Evolutionary conservation across 164 flowering plant genomes (phyloP).

Genomic region (Stephania yunnanensis): DNA sequence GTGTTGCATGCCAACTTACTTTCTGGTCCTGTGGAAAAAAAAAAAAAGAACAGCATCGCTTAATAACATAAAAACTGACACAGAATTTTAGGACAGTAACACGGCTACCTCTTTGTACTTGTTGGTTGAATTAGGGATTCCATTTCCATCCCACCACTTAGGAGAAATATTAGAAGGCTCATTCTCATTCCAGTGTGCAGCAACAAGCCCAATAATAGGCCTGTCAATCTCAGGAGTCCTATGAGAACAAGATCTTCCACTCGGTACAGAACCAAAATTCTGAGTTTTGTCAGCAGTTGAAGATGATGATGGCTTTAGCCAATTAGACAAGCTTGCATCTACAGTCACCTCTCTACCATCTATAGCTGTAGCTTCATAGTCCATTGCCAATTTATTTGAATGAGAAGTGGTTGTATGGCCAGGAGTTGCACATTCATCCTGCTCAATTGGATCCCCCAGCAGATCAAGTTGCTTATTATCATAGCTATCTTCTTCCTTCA

Average conservation of each 20-base stretch:
- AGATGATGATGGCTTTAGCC: constrained; percentile 45
- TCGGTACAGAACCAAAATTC: constrained; percentile 9
- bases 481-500: constrained; percentile 36
- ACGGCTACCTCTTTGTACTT: constrained; percentile 86
- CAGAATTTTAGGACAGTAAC: neutral
- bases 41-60: constrained; percentile 10
- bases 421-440: constrained; percentile 16
- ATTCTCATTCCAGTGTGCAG: constrained; percentile 71
- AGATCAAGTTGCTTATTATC: constrained; percentile 16
- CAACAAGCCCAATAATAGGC: constrained; percentile 81
- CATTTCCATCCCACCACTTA: constrained; percentile 91
- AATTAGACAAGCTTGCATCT: constrained; percentile 53
- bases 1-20: constrained; percentile 96
- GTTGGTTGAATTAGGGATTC: constrained; percentile 92
- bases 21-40: constrained; percentile 72
- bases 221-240: constrained; percentile 47
- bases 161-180: constrained; percentile 41
- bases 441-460: constrained; percentile 24
- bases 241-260: constrained; percentile 21
- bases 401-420: constrained; percentile 8
- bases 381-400: constrained; percentile 2
- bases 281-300: constrained; percentile 18
- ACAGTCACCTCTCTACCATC: constrained; percentile 25
- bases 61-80: neutral
- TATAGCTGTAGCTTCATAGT: constrained; percentile 13